phyloP scores from a whole-genome alignment of 2,329 filamentous ascomycete species.

The Sclerotinia sclerotiorum region DNA sequence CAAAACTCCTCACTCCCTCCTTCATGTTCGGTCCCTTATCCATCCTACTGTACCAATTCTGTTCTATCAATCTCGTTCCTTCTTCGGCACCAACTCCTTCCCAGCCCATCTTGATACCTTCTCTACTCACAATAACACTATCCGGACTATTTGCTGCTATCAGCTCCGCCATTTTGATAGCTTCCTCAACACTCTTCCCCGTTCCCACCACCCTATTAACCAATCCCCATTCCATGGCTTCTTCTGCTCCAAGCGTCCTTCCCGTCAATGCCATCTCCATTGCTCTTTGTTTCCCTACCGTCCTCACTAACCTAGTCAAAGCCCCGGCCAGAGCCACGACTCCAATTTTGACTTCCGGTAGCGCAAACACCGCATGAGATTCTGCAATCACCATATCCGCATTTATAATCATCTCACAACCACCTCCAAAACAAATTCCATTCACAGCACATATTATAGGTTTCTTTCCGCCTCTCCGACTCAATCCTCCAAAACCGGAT shows the following conservation, averaged over 20 bases:
- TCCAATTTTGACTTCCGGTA: slow-evolving; percentile 71
- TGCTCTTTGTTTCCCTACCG: slow-evolving; percentile 67
- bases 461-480: slow-evolving; percentile 67
- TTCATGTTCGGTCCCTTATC: slow-evolving; percentile 69
- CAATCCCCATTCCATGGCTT: slow-evolving; percentile 65
- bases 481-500: slow-evolving; percentile 64
- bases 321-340: slow-evolving; percentile 71
- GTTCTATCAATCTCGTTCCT: slow-evolving; percentile 54
- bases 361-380: slow-evolving; percentile 58
- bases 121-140: slow-evolving; percentile 69
- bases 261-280: slow-evolving; percentile 71
- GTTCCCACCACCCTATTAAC: slow-evolving; percentile 64
- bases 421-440: slow-evolving; percentile 72
- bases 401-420: slow-evolving; percentile 74
- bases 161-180: slow-evolving; percentile 59
- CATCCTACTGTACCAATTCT: slow-evolving; percentile 59
- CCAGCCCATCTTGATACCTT: slow-evolving; percentile 72
- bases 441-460: slow-evolving; percentile 76
- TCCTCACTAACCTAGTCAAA: slow-evolving; percentile 63
- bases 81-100: slow-evolving; percentile 65
- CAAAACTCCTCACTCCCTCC: slow-evolving; percentile 73
- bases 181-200: slow-evolving; percentile 53
- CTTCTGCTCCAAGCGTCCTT: slow-evolving; percentile 55
- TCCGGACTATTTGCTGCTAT: slow-evolving; percentile 72
- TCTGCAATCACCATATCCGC: slow-evolving; percentile 69